Base-by-base conservation (phyloP, 139 green algal species). In the Auxenochlorella pyrenoidosa region DNA sequence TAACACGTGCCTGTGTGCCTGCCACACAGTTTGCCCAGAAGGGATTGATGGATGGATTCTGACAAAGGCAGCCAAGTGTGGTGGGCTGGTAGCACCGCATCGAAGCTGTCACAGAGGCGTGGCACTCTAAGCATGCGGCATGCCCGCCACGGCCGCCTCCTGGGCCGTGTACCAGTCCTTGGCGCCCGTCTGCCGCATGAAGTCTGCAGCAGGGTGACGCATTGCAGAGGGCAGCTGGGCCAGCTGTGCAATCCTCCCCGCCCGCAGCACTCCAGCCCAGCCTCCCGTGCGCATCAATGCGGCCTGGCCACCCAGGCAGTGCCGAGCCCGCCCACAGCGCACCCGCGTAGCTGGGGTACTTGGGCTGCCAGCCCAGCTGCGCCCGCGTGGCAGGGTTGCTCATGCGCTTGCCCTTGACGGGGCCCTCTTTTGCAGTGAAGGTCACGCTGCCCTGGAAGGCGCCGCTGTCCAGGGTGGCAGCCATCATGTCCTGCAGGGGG, bases 331-430 rank as follows among this genome's bases (percentile, higher is more conserved):
- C 26, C 2, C 1, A 4, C 13, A 18, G 26, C 63, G 28, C 63
- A 71, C 63, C 63, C 38, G 63, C 60, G 51, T 95, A 94, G 73
- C 83, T 91, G 28, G 43, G 16, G 84, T 97, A 98, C 87, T 93
- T 94, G 32, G 96, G 96, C 60, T 80, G 26, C 96, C 96, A 98
- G 32, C 89, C 65, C 73, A 98, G 90, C 51, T 82, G 72, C n/a
- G 75, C 43, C 5, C 94, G 90, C 0, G 93, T 98, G 36, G 54
- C 75, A 4, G 70, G 47, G 71, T 98, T 98, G 85, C 84, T 87
- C 84, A 97, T 94, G 15, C 81, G 83, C 89, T 98, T 98, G 43
- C 96, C 95, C 58, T 89, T 89, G 36, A 58, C 68, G 36, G 41
- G 47, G 16, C 82, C 86, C 65, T 91, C 86, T 18, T 54, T 5